These are phyloP conservation scores for Tetradesmus obliquus DNA, from an alignment of 139 green algal genomes.

Conservation along the genomic window DNA sequence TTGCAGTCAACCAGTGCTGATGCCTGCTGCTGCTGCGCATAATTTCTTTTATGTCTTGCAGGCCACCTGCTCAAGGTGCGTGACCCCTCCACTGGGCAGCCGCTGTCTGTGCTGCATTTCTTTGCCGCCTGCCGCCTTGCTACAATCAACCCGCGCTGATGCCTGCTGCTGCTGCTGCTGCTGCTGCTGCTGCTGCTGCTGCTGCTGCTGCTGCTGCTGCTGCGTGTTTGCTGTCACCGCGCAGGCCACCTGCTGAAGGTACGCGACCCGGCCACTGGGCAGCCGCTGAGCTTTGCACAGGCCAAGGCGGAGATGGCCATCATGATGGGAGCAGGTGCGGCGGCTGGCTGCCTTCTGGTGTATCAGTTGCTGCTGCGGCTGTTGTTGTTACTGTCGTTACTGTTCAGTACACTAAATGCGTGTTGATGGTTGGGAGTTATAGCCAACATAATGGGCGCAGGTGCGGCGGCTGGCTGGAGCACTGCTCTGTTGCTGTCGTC, in stretches of 20 bases:
- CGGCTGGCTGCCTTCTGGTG: background rate
- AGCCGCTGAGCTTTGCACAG: background rate
- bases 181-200: too few relatives aligned
- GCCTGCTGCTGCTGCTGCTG: too few relatives aligned
- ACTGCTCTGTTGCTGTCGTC: too few relatives aligned
- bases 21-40: background rate
- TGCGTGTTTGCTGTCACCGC: background rate
- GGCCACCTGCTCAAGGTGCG: background rate
- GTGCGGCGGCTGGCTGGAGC: too few relatives aligned
- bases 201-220: too few relatives aligned
- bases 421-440: too few relatives aligned
- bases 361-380: background rate
- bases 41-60: background rate
- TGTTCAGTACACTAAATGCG: too few relatives aligned
- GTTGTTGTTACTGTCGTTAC: too few relatives aligned
- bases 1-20: background rate
- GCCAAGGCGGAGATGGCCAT: constrained; percentile 33
- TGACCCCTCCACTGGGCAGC: background rate
- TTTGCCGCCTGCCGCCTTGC: too few relatives aligned
- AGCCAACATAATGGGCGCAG: too few relatives aligned
- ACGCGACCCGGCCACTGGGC: background rate
- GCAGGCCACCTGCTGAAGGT: background rate
- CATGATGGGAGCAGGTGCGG: constrained; percentile 21
- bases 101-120: background rate
- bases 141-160: too few relatives aligned